Evolutionary conservation across 495 filamentous ascomycete genomes (phyloP).

Genomic region (Xylaria flabelliformis): DNA sequence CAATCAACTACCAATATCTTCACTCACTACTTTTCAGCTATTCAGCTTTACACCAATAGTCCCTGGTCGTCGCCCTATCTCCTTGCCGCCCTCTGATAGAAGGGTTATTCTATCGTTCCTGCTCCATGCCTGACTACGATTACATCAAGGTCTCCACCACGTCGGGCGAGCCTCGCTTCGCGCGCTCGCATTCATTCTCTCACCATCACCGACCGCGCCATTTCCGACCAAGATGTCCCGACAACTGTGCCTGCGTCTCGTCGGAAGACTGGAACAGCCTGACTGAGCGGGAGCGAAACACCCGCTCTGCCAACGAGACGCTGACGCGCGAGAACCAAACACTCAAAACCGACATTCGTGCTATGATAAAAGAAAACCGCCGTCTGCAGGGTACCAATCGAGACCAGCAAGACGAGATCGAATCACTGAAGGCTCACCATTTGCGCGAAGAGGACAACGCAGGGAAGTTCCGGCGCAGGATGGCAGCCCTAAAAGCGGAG

Average conservation of each 20-base stretch:
- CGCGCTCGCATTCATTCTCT: conserved; percentile 34
- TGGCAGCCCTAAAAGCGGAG: conserved; percentile 31
- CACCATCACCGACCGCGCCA: conserved; percentile 32
- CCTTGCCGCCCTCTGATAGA: conserved; percentile 20
- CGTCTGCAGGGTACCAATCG: conserved; percentile 29
- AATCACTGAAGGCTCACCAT: conserved; percentile 13
- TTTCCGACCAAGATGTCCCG: conserved; percentile 30
- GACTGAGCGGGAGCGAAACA: conserved; percentile 30
- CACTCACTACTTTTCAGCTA: conserved; percentile 11
- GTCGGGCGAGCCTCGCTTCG: conserved; percentile 24
- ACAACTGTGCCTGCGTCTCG: conserved; percentile 38
- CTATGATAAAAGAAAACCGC: conserved; percentile 23
- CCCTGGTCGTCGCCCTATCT: conserved; percentile 26
- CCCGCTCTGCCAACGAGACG: conserved; percentile 25
- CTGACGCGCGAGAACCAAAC: conserved; percentile 35
- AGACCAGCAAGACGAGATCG: conserved; percentile 17
- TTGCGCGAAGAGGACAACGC: conserved; percentile 29
- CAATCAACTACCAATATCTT: conserved; percentile 11
- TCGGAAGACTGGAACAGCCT: conserved; percentile 36
- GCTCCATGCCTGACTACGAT: conserved; percentile 36
- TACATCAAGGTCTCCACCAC: conserved; percentile 26
- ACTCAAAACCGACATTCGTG: conserved; percentile 32
- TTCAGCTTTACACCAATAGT: conserved; percentile 2
- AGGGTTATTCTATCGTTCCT: conserved; percentile 21
- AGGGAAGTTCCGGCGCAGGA: conserved; percentile 23